These are phyloP conservation scores for Flueggea neowawraea DNA, from an alignment of 441 rosid genomes.

Conservation along the genomic window DNA sequence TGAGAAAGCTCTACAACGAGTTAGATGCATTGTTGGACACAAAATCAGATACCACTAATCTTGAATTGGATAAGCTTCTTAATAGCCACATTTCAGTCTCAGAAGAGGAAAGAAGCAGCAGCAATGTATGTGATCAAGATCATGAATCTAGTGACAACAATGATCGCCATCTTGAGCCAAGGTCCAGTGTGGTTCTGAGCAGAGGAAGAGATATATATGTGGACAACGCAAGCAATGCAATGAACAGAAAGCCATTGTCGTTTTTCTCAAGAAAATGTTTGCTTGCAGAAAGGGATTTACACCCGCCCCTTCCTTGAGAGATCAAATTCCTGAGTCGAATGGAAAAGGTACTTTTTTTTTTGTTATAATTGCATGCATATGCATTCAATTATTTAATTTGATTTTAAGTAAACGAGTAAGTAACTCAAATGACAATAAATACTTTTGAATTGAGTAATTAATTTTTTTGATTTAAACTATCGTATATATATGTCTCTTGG, in stretches of 20 bases:
- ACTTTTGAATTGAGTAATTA: no score
- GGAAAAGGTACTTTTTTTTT: constrained; percentile 39
- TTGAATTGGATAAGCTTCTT: constrained; percentile 1
- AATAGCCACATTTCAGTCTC: constrained; percentile 5
- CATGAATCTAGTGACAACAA: constrained; percentile 6
- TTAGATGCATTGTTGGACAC: constrained; percentile 9
- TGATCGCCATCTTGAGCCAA: constrained; percentile 6
- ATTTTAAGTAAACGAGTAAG: no score
- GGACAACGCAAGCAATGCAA: constrained; percentile 14
- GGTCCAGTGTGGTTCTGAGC: constrained; percentile 4
- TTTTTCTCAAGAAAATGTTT: constrained; percentile 47
- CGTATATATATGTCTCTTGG: no score
- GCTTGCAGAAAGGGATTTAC: constrained; percentile 41
- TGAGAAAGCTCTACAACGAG: constrained; percentile 26
- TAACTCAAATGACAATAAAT: no score
- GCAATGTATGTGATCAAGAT: neutral
- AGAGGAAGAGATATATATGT: constrained; percentile 19
- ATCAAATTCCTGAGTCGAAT: constrained; percentile 41
- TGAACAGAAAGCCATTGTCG: constrained; percentile 35
- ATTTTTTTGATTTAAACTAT: no score
- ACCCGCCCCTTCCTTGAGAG: constrained; percentile 29
- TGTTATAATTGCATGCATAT: no score
- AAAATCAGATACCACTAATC: constrained; percentile 7
- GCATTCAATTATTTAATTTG: no score
- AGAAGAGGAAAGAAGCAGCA: constrained; percentile 4